Evolutionary conservation across 371 early-diverging fungal species (phyloP).

Genomic region (Mortierella sp.): DNA sequence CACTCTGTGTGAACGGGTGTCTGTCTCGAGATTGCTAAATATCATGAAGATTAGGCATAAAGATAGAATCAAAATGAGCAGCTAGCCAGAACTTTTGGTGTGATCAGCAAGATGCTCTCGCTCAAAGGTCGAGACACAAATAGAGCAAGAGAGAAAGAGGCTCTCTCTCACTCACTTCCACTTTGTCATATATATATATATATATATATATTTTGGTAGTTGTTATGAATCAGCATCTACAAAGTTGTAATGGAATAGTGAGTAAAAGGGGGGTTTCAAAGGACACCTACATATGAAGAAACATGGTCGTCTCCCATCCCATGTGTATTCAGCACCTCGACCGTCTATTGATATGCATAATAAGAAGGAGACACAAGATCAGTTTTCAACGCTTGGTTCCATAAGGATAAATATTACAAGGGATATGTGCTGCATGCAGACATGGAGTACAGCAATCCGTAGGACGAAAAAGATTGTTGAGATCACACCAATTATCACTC

Average conservation of each 20-base stretch:
- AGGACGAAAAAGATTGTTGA: too few species aligned
- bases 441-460: too few species aligned
- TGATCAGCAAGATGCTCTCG: slow-evolving; percentile 8
- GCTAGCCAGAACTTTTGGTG: not conserved
- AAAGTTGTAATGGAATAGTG: not conserved
- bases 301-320: slow-evolving; percentile 1
- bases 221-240: slow-evolving; percentile 16
- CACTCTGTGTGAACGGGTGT: slow-evolving; percentile 3
- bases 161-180: not conserved
- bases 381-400: not conserved
- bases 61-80: not conserved
- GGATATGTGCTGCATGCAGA: too few species aligned
- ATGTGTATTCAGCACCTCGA: slow-evolving; percentile 13
- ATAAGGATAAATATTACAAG: too few species aligned
- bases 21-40: slow-evolving; percentile 15
- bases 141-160: not conserved
- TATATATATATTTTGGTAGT: not conserved
- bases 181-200: not conserved
- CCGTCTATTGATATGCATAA: slow-evolving; percentile 1
- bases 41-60: not conserved
- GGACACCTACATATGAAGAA: slow-evolving; percentile 4
- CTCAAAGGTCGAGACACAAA: not conserved
- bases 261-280: not conserved
- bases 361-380: not conserved
- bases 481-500: too few species aligned